A percentile compares a stretch with the other conserved stretches of the same genome.
Evolutionary conservation across 192 early-diverging fungal genomes (phyloP).

Genomic region (Phlyctochytrium bullatum): DNA sequence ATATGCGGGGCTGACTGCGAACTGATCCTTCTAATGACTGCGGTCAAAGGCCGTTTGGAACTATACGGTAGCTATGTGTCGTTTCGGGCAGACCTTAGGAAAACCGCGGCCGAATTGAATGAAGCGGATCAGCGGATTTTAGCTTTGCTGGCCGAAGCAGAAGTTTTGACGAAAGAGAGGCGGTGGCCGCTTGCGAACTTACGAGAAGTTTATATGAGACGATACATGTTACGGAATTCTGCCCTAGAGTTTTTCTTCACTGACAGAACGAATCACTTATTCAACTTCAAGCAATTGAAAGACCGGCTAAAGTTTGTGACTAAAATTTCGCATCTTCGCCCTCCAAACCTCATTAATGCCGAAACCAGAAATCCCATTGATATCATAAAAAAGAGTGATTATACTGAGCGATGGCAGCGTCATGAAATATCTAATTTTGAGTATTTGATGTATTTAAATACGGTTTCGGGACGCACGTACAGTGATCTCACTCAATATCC

Average conservation of each 20-base stretch:
- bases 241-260: slow-evolving; percentile 79
- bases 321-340: slow-evolving; percentile 40
- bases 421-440: slow-evolving; percentile 94
- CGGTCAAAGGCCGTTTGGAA: slow-evolving; percentile 45
- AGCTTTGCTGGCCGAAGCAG: slow-evolving; percentile 33
- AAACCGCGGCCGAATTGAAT: slow-evolving; percentile 23
- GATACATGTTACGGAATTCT: slow-evolving; percentile 61
- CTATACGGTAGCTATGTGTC: slow-evolving; percentile 30
- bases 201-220: slow-evolving; percentile 34
- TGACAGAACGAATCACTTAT: slow-evolving; percentile 70
- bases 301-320: slow-evolving; percentile 31
- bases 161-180: slow-evolving; percentile 37
- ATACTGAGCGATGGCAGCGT: slow-evolving; percentile 79
- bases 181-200: slow-evolving; percentile 34
- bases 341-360: slow-evolving; percentile 43
- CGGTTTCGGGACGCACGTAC: slow-evolving; percentile 64
- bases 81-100: slow-evolving; percentile 41
- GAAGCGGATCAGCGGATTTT: slow-evolving; percentile 36
- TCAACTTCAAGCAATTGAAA: slow-evolving; percentile 58
- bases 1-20: slow-evolving; percentile 37
- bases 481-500: slow-evolving; percentile 94
- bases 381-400: slow-evolving; percentile 61
- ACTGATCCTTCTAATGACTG: slow-evolving; percentile 48
- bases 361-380: slow-evolving; percentile 33
- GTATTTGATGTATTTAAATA: slow-evolving; percentile 93